phyloP scores from a whole-genome alignment of 805 yeast genomes.

The Citeromyces nyonsensis region DNA sequence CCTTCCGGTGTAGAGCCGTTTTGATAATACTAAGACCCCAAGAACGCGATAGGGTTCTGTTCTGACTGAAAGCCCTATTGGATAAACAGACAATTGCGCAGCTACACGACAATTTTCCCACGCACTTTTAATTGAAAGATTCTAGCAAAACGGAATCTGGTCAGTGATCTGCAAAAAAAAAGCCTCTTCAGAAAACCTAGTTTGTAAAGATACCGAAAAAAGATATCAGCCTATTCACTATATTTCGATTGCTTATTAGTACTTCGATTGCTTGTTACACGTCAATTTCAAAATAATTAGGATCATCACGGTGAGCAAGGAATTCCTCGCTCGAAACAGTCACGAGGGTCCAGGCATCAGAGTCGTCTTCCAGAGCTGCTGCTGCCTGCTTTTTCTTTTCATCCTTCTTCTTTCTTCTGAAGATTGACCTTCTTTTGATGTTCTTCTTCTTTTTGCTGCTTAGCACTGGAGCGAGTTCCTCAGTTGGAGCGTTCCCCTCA shows the following conservation, averaged over 20 bases:
- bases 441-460: conserved; percentile 8
- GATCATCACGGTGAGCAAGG: conserved; percentile 26
- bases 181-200: no score
- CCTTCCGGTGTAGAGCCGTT: no score
- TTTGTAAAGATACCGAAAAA: no score
- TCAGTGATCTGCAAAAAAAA: no score
- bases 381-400: conserved; percentile 2
- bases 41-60: no score
- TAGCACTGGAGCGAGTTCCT: conserved; percentile 1
- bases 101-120: no score
- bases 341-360: conserved; percentile 23
- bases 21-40: no score
- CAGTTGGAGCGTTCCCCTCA: background rate
- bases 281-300: conserved; percentile 26
- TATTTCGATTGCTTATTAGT: conserved; percentile 1
- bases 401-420: background rate
- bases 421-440: conserved; percentile 1
- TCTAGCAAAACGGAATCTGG: no score
- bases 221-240: no score
- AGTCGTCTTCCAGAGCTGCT: conserved; percentile 3
- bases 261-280: conserved; percentile 5
- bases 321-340: conserved; percentile 32
- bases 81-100: no score
- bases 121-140: no score
- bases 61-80: no score